A percentile compares a stretch with the other conserved stretches of the same genome.
Conservation (phyloP, 345 rosid species). For the Citrus hindsii region DNA sequence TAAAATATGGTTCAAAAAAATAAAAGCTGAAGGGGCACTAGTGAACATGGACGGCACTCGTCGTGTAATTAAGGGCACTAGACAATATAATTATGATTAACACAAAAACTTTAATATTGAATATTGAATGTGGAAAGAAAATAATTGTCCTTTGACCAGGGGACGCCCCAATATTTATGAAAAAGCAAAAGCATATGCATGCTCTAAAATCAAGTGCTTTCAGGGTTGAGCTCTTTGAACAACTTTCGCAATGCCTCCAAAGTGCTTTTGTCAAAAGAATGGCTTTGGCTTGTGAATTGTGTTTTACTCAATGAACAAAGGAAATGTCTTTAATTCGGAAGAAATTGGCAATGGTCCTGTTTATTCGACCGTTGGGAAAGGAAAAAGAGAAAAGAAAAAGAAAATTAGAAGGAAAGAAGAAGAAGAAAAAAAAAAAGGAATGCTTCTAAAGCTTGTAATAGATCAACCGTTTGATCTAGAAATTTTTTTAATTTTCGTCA, state of each 20-base stretch:
- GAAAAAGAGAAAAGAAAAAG: background rate
- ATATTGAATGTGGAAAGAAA: conserved; percentile 11
- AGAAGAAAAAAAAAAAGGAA: background rate
- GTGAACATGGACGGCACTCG: background rate
- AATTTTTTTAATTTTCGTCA: background rate
- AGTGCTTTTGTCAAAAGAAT: conserved; percentile 18
- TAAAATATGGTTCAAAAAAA: background rate
- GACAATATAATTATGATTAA: conserved; percentile 9
- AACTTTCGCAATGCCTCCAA: conserved; percentile 21
- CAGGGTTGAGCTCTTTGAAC: conserved; percentile 14
- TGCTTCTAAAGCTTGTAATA: background rate
- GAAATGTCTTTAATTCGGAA: background rate
- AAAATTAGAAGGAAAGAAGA: background rate
- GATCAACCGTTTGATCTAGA: background rate
- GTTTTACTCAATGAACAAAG: conserved; percentile 13
- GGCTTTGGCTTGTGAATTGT: background rate
- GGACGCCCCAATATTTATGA: background rate
- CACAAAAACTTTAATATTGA: background rate
- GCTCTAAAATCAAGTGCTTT: background rate
- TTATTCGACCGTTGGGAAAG: conserved; percentile 21
- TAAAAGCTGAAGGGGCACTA: background rate
- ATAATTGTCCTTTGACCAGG: conserved; percentile 19
- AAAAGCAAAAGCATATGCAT: background rate
- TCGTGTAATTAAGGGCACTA: background rate
- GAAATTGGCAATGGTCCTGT: conserved; percentile 5